Base-by-base conservation (phyloP, 805 yeast genomes). In the Nakazawaea wickerhamii region DNA sequence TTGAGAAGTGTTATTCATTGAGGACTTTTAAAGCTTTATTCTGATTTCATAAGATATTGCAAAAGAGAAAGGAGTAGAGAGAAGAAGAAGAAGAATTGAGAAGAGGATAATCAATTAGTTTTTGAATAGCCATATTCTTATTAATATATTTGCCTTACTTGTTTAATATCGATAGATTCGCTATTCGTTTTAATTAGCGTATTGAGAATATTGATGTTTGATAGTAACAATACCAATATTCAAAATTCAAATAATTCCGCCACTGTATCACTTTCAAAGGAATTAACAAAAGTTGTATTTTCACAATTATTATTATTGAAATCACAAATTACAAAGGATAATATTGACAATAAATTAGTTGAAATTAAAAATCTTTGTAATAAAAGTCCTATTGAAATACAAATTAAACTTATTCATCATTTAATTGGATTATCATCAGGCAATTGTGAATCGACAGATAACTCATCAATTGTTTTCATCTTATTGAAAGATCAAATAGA, bases 251-350 rank as follows among this genome's bases (percentile, higher is more conserved):
- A 27, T 19, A 19, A 14, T 9, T 14, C 26, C 14, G 14, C 22
- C 14, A 15, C 11, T 5, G 22, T 19, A 21, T 30, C 31, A 28
- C 31, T 33, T 11, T 40, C 43, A 5, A 34, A 21, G 11, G 43
- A 40, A 20, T 25, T 40, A 27, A 31, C 37, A 9, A 61, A 60
- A 47, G 65, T 75, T 40, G 59, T 71, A 35, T 54, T 70, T 45
- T 71, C 78, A 27, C 87, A 81, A 58, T 54, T 81, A 32, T 66
- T 75, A 15, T 65, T 80, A 38, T 60, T 79, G 38, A 61, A 73
- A 38, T 62, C 74, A 30, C 68, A 75, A 18, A 59, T 71, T 47
- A 57, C 65, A 25, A 59, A 59, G 19, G 58, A 60, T 18, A 71
- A 70, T 57, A 65, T 70, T 54, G 61, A 59, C 19, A 46, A 60